These are phyloP conservation scores for Torulaspora globosa DNA, from an alignment of 1,139 yeast species.

Conservation along the genomic window DNA sequence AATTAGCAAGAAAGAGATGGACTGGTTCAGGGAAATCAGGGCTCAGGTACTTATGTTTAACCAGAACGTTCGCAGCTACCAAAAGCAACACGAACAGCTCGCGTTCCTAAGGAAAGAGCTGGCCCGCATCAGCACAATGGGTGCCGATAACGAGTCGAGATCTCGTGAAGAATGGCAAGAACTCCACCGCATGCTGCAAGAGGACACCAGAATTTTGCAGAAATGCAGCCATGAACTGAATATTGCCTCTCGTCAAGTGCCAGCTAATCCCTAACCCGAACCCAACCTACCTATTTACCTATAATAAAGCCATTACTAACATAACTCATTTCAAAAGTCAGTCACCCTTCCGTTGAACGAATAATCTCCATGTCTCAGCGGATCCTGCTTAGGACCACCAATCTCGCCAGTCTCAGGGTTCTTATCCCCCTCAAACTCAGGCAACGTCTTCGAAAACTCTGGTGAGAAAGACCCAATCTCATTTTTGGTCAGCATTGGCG, in stretches of 20 bases:
- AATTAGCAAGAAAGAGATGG: conserved; percentile 41
- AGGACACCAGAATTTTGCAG: conserved; percentile 27
- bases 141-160: background rate
- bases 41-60: conserved; percentile 36
- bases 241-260: conserved; percentile 13
- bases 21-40: conserved; percentile 46
- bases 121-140: conserved; percentile 3
- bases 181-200: conserved; percentile 24
- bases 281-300: conserved; percentile 2
- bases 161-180: conserved; percentile 25
- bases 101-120: conserved; percentile 16
- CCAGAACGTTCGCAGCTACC: conserved; percentile 24
- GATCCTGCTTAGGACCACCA: conserved; percentile 99
- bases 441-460: conserved; percentile 69
- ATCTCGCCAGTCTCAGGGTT: conserved; percentile 93
- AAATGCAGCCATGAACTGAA: conserved; percentile 25
- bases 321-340: conserved; percentile 70
- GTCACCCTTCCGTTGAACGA: conserved; percentile 94
- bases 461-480: conserved; percentile 68
- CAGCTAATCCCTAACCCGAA: conserved; percentile 15
- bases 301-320: conserved; percentile 1
- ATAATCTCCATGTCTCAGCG: conserved; percentile 89
- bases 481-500: conserved; percentile 44
- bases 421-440: conserved; percentile 92
- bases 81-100: conserved; percentile 17